Evolutionary conservation across 1,284 basidiomycete species (phyloP), one percentile per base, ranked within the genome.

Genomic region (Rhodotorula sp.): DNA sequence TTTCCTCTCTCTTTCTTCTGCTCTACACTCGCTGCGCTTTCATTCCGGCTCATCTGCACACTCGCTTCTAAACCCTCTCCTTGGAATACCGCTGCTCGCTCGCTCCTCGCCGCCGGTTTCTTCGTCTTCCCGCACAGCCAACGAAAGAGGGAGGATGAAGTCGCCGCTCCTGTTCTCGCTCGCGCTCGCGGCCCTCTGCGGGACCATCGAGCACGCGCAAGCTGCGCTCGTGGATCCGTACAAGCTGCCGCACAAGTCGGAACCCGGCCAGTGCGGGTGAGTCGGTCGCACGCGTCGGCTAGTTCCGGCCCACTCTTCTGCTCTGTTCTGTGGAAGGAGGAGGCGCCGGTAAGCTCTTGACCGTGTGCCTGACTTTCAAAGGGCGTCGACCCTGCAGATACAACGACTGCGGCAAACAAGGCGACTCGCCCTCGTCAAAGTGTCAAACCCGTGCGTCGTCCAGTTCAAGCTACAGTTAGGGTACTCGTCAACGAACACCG

Each of bases 381-480:
- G n/a, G n/a, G n/a, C n/a, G n/a, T n/a, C n/a, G n/a, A n/a, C n/a
- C 59, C 1, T 22, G 37, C 57, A 69, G 64, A 24, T 71, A 74
- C 64, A 71, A 74, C 57, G 70, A 71, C 65, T 71, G 67, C 64
- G 51, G 26, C 42, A 67, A 66, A 24, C 67, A 71, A 62, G 42
- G 46, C 33, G 62, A 65, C 53, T 69, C 66, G 42, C 30, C 70
- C 29, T 53, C 48, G 17, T 33, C 62, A 37, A 70, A 66, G 29
- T 74, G 73, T 51, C 73, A 74, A 56, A 72, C 70, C 17, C 60
- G 48, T 42, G 3, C 57, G 45, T 26, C 46, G n/a, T 24, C 8
- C n/a, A 18, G 26, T 44, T 51, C n/a, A 4, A 5, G n/a, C 10
- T 8, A 10, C 53, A 1, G 6, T 18, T 26, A 2, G 29, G 33